Conservation (phyloP, 2,329 filamentous ascomycete species). For the Claviceps quebecensis region DNA sequence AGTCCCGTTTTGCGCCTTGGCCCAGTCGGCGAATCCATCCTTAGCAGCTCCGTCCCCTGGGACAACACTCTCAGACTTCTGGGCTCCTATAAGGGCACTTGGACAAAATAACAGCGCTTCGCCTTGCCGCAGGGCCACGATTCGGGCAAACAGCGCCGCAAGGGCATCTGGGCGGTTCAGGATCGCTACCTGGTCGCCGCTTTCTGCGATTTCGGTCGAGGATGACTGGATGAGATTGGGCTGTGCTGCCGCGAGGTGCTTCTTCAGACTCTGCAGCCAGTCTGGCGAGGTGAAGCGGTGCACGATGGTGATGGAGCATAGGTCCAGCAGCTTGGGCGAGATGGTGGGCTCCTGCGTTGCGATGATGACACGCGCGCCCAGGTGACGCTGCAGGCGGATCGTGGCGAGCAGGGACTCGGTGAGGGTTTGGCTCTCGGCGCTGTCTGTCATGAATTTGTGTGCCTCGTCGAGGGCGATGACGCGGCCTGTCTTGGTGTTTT, state of each 20-base stretch:
- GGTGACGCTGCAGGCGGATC: slow-evolving; percentile 58
- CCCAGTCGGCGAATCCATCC: neutral
- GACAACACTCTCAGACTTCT: too few relatives aligned
- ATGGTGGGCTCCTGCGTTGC: slow-evolving; percentile 68
- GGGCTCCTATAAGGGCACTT: slow-evolving; percentile 21
- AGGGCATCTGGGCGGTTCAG: neutral
- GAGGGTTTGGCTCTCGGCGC: slow-evolving; percentile 39
- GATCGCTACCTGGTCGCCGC: neutral
- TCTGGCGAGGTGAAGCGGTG: slow-evolving; percentile 56
- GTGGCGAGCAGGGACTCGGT: slow-evolving; percentile 47
- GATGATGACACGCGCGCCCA: slow-evolving; percentile 52
- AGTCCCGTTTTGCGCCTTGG: neutral
- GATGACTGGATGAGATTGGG: neutral
- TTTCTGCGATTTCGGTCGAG: neutral
- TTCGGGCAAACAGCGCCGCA: slow-evolving; percentile 24
- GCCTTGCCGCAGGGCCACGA: slow-evolving; percentile 28
- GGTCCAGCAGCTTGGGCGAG: slow-evolving; percentile 50
- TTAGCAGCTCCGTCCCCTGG: neutral
- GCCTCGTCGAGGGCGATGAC: slow-evolving; percentile 64
- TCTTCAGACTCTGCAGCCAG: slow-evolving; percentile 36
- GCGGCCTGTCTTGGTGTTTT: slow-evolving; percentile 30
- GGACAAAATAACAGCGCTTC: slow-evolving; percentile 34
- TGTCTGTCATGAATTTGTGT: slow-evolving; percentile 56
- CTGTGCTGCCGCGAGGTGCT: slow-evolving; percentile 29
- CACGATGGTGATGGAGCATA: slow-evolving; percentile 58